Conservation (phyloP, 257 asterid species). For the Paulownia fortunei region DNA sequence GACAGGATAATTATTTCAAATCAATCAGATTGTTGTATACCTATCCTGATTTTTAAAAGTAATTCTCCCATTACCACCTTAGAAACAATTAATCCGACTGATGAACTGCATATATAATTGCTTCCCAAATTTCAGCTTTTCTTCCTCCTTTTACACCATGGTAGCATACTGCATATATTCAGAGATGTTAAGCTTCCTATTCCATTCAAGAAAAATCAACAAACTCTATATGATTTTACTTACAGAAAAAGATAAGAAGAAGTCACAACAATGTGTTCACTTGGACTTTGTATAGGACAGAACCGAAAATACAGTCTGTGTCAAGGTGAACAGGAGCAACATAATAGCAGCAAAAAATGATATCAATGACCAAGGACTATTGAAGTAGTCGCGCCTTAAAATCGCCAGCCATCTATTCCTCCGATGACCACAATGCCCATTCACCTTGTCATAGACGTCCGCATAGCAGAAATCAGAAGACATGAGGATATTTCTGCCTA, state of each 20-base stretch:
- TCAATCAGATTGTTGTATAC: too few relatives aligned
- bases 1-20: too few relatives aligned
- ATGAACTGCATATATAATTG: too few relatives aligned
- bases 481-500: slow-evolving; percentile 30
- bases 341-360: slow-evolving; percentile 32
- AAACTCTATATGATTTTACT: background rate
- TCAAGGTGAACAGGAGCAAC: slow-evolving; percentile 34
- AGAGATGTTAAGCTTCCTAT: too few relatives aligned
- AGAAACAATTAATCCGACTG: too few relatives aligned
- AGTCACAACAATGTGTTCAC: background rate
- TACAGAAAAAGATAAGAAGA: background rate
- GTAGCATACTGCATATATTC: too few relatives aligned
- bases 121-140: too few relatives aligned
- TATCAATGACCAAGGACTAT: slow-evolving; percentile 36
- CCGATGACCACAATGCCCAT: slow-evolving; percentile 8
- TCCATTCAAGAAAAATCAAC: background rate
- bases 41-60: too few relatives aligned
- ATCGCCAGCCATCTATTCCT: slow-evolving; percentile 40
- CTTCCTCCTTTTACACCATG: too few relatives aligned
- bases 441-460: slow-evolving; percentile 25
- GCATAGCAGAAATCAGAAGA: slow-evolving; percentile 32
- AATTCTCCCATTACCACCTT: too few relatives aligned
- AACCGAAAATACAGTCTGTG: slow-evolving; percentile 32
- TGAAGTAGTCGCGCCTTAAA: slow-evolving; percentile 47
- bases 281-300: slow-evolving; percentile 21